Base-by-base conservation (phyloP, 352 stramenopile genomes). In the Pythium volutum region DNA sequence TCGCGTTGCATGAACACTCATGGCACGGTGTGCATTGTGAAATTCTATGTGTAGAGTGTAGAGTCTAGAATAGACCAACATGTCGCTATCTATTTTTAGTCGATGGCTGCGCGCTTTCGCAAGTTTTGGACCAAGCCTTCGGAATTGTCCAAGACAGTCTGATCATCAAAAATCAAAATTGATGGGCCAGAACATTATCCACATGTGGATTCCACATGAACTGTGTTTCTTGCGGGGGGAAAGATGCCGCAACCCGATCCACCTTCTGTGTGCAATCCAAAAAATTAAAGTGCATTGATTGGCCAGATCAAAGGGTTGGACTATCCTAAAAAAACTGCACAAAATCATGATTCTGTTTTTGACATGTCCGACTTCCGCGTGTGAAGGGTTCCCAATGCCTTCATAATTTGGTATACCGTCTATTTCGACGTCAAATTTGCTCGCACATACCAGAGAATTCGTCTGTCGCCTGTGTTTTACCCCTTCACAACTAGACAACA, bases 401-500 rank as follows among this genome's bases (percentile, higher is more conserved):
- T 20, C 36, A 43, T 43, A 16, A 43, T 20, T 8, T 43, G 36
- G 36, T 20, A 55, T 31, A 26, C 29, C 20, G 16, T 16, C 16
- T 43, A 43, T 55, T 20, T 7, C n/a, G 48, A 55, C 43, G 20
- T 5, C 23, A 27, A 39, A 18, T 27, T 38, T 49, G 36, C n/a
- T 25, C 16, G 3, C 11, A 20, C 16, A 7, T 48, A 15, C 20
- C 33, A 47, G 50, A 57, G 50, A 57, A 57, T 34, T 36, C 36
- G 12, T 45, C 46, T 25, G 46, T 25, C 23, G 50, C 4, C 51
- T 20, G 4, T 49, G 33, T 15, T 58, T 43, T 58, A n/a, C 36
- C 31, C 29, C 22, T 2, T 23, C 25, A 25, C 51, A 58, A 58
- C 26, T 23, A 25, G 51, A 58, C 51, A 36, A 58, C 51, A 58